A percentile compares a stretch with the other conserved stretches of the same genome.
Conservation (phyloP, 192 early-diverging fungal species). For the Backusella tarrabulga region DNA sequence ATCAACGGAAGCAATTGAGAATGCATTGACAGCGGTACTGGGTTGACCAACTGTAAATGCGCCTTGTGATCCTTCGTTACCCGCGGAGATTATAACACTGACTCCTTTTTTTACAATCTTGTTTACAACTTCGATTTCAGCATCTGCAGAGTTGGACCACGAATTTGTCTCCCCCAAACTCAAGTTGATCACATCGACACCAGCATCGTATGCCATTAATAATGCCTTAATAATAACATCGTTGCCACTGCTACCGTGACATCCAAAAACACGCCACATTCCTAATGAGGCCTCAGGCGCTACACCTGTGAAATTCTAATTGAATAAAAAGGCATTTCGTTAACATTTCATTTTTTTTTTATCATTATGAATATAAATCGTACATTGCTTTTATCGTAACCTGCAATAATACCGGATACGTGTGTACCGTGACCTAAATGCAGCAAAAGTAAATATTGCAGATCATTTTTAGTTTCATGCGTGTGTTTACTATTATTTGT, state of each 20-base stretch:
- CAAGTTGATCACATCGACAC: conserved; percentile 75
- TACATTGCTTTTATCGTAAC: conserved; percentile 2
- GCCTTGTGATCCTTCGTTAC: conserved; percentile 65
- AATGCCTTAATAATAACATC: conserved; percentile 80
- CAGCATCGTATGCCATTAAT: conserved; percentile 63
- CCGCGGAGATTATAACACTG: conserved; percentile 56
- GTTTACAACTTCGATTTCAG: conserved; percentile 56
- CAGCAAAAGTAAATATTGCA: neutral
- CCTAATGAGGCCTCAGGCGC: conserved; percentile 69
- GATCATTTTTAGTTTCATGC: neutral
- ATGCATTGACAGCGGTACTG: conserved; percentile 50
- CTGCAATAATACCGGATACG: conserved; percentile 43
- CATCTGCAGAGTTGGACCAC: conserved; percentile 49
- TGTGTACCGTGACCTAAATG: conserved; percentile 48
- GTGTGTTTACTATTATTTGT: neutral
- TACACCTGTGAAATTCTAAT: conserved; percentile 58
- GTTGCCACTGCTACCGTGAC: conserved; percentile 60
- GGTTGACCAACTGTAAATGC: conserved; percentile 57
- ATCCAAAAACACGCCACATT: conserved; percentile 83
- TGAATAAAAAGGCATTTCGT: conserved; percentile 7
- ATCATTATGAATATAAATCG: neutral
- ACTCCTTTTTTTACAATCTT: conserved; percentile 36
- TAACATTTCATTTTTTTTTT: conserved; percentile 60
- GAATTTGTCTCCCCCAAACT: conserved; percentile 70
- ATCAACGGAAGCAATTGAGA: conserved; percentile 59